These are phyloP conservation scores for Cenchrus americanus DNA, from an alignment of 176 grass and related monocot species.

Conservation along the genomic window DNA sequence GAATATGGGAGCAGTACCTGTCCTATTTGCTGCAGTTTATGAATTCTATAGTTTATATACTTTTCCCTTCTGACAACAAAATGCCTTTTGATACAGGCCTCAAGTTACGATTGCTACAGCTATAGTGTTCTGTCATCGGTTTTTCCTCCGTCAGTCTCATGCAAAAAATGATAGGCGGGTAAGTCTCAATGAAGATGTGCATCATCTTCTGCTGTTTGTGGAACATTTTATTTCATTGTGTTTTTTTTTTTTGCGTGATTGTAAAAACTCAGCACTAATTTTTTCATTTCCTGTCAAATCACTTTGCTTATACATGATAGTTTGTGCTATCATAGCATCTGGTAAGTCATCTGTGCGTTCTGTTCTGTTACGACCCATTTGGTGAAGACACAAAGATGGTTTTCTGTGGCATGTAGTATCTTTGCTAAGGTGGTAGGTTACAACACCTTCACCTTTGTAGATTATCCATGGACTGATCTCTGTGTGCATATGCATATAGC, in stretches of 20 bases:
- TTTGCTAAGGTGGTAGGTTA: neutral
- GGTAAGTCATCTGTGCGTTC: conserved; percentile 5
- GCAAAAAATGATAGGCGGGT: conserved; percentile 90
- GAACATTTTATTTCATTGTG: neutral
- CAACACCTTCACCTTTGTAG: neutral
- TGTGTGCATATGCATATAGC: neutral
- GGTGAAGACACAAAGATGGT: conserved; percentile 6
- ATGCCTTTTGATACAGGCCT: conserved; percentile 59
- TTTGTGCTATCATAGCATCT: neutral
- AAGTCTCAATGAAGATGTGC: conserved; percentile 48
- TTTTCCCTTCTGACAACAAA: conserved; percentile 13
- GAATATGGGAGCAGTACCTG: neutral
- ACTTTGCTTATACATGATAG: neutral
- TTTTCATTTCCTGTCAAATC: conserved; percentile 1
- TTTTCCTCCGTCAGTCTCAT: conserved; percentile 94
- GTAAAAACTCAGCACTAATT: neutral
- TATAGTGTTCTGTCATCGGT: conserved; percentile 87
- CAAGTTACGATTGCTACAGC: conserved; percentile 96
- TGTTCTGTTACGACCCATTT: neutral
- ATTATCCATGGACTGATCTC: neutral
- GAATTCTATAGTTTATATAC: neutral
- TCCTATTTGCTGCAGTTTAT: neutral
- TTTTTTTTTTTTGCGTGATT: neutral
- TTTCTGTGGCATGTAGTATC: neutral
- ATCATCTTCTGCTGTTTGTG: conserved; percentile 15